These are phyloP conservation scores for Cryphonectria japonica DNA, from an alignment of 2,329 filamentous ascomycete genomes.

Conservation along the genomic window DNA sequence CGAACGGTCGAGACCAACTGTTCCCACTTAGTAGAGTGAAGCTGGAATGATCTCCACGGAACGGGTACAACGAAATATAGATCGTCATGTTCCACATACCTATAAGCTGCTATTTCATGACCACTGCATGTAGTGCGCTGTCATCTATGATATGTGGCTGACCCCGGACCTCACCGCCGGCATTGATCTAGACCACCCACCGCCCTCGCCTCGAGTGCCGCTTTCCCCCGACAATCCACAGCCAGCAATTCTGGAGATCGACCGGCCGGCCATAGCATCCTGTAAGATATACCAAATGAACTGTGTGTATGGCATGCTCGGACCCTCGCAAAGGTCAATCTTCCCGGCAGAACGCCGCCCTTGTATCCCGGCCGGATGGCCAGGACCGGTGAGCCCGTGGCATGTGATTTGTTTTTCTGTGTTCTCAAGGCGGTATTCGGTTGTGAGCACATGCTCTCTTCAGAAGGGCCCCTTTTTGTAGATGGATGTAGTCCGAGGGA, in stretches of 20 bases:
- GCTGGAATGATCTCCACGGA: not conserved
- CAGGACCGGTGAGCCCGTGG: not conserved
- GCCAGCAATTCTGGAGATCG: not conserved
- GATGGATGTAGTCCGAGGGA: no score
- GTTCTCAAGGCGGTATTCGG: not conserved
- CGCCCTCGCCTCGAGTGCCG: not conserved
- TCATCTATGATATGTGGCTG: not conserved
- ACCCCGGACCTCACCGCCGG: constrained; percentile 10
- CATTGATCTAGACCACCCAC: not conserved
- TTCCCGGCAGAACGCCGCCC: not conserved
- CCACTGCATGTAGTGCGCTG: no score
- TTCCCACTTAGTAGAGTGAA: not conserved
- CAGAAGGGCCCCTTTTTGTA: no score
- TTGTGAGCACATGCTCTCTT: no score
- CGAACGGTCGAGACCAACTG: not conserved
- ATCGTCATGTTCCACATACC: not conserved
- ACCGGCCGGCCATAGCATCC: not conserved
- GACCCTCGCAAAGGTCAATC: not conserved
- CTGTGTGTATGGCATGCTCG: not conserved
- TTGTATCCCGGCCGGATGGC: not conserved
- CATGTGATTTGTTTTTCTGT: not conserved
- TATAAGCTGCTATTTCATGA: not conserved
- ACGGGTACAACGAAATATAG: not conserved
- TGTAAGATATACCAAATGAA: not conserved
- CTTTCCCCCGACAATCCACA: not conserved